These are phyloP conservation scores for Paraurostyla sp. DNA, from an alignment of 73 alveolate genomes.

Conservation along the genomic window DNA sequence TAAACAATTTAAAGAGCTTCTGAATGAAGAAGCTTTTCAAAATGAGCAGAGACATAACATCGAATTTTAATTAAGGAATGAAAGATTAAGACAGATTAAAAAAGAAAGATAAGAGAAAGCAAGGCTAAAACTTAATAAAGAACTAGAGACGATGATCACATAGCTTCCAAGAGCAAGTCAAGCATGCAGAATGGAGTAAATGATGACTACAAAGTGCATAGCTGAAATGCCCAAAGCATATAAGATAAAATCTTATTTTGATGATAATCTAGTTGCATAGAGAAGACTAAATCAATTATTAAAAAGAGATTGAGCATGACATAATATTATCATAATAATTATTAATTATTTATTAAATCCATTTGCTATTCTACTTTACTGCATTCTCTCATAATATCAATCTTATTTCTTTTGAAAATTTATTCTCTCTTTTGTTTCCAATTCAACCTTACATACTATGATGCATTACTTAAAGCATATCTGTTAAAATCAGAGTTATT, in stretches of 20 bases:
- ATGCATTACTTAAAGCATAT: constrained; percentile 1
- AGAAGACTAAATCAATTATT: not conserved
- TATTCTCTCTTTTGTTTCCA: not conserved
- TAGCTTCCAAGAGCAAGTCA: constrained; percentile 29
- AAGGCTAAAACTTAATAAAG: not conserved
- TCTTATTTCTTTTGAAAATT: not conserved
- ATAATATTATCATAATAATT: not conserved
- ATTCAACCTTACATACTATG: not conserved
- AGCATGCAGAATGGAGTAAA: constrained; percentile 23
- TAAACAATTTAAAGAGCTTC: not conserved
- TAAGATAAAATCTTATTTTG: constrained; percentile 11
- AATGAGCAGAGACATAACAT: not conserved
- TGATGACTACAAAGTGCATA: constrained; percentile 21
- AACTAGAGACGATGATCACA: constrained; percentile 7
- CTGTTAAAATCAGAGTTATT: not conserved
- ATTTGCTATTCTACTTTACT: not conserved
- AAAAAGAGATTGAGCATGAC: not conserved
- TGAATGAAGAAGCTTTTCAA: constrained; percentile 9
- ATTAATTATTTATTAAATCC: not conserved
- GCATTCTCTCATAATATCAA: not conserved
- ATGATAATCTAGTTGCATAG: not conserved
- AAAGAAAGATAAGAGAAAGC: not conserved
- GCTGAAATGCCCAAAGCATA: constrained; percentile 20
- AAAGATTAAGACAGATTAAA: not conserved
- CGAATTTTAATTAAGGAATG: constrained; percentile 8